These are phyloP conservation scores for Ceriops zippeliana DNA, from an alignment of 345 rosid species.

Conservation along the genomic window DNA sequence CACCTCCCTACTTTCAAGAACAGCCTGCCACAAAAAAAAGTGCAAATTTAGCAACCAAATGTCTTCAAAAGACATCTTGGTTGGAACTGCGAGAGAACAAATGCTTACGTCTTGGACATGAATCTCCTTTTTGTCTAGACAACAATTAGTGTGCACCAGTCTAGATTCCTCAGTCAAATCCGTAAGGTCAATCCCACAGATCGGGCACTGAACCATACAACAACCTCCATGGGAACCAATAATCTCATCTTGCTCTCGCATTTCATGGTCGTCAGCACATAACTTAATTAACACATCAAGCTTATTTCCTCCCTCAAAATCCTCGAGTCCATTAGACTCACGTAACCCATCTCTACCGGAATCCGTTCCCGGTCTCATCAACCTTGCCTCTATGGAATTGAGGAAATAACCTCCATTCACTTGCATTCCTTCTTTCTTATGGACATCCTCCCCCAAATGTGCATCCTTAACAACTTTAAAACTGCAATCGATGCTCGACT, in stretches of 20 bases:
- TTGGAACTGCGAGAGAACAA: background rate
- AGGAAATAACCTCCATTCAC: slow-evolving; percentile 39
- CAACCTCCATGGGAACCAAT: slow-evolving; percentile 11
- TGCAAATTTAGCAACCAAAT: background rate
- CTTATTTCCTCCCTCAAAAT: slow-evolving; percentile 40
- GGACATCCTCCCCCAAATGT: background rate
- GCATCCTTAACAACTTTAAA: background rate
- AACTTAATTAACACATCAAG: slow-evolving; percentile 58
- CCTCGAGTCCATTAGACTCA: slow-evolving; percentile 20
- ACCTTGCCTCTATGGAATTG: slow-evolving; percentile 65
- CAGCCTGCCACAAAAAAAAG: slow-evolving; percentile 34
- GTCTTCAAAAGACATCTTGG: background rate
- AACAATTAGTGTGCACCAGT: slow-evolving; percentile 65
- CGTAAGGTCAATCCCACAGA: slow-evolving; percentile 71
- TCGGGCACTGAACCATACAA: slow-evolving; percentile 53
- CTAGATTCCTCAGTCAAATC: slow-evolving; percentile 57
- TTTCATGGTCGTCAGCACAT: slow-evolving; percentile 36
- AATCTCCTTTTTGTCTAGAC: slow-evolving; percentile 60
- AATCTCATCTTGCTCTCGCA: slow-evolving; percentile 16
- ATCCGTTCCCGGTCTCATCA: slow-evolving; percentile 26
- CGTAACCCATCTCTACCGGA: slow-evolving; percentile 15
- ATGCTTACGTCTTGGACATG: slow-evolving; percentile 41
- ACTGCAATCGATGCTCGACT: slow-evolving; percentile 55
- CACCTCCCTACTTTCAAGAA: slow-evolving; percentile 17
- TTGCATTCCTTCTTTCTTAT: slow-evolving; percentile 23